Base-by-base conservation (phyloP, 768 basidiomycete species). In the Suillus subaureus region DNA sequence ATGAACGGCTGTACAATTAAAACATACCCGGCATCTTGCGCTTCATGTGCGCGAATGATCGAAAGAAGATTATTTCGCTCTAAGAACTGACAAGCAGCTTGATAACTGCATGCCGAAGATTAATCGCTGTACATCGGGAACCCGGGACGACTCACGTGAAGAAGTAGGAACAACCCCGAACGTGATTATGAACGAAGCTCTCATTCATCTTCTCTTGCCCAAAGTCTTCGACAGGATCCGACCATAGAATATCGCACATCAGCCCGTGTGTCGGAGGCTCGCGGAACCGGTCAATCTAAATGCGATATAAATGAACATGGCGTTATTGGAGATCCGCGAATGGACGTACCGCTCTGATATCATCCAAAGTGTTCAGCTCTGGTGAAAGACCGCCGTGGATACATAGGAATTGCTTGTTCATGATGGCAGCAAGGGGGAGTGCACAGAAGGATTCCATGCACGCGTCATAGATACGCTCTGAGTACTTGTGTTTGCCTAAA, bases 321-420 rank as follows among this genome's bases (percentile, higher is more conserved):
- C 26, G 49, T 39, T 33, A 45, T 60, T 12, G 65, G 55, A 15
- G 26, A 54, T 35, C 12, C 1, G 15, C 52, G 28, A 64, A 52
- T 16, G 6, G 21, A 82, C 91, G 45, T 66, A 97, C 96, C 54
- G 81, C 82, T 62, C 96, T 90, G 51, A 99, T 87, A 76, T 99
- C 97, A 72, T 99, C 97, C 56, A 99, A 85, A 4, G 97, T 98
- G 69, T 94, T 89, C 45, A 99, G 80, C 75, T 99, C 97, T 0
- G 97, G 97, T 0, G 94, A 96, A 16, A 99, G 83, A 21, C 97
- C 97, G 37, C 97, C 97, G 67, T 99, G 97, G 67, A 99, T 97
- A 78, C 97, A 99, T 58, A 99, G 82, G 79, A 99, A 99, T 78
- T 99, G 97, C 75, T 98, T 98, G 83, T 99, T 99, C 97, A 99